Percentiles rank a stretch among this genome's conserved stretches.
Conservation (phyloP, 176 grass and related monocot species). For the Areca catechu region DNA sequence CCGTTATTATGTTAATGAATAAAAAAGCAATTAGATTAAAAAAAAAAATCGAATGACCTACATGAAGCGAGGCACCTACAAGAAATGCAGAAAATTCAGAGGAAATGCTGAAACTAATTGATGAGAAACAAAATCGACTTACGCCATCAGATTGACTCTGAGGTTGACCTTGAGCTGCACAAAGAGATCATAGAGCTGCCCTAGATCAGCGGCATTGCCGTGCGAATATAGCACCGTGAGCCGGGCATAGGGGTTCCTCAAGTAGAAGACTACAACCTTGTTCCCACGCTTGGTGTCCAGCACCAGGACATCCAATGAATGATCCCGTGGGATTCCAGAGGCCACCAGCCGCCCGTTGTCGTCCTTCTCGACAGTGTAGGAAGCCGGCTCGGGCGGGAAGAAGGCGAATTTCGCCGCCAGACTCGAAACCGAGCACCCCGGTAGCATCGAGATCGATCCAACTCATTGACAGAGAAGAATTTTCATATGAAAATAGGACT, state of each 20-base stretch:
- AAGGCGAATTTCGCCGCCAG: conserved; percentile 98
- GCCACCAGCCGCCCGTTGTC: conserved; percentile 68
- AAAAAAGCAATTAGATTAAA: no score
- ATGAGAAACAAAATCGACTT: conserved; percentile 36
- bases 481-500: conserved; percentile 33
- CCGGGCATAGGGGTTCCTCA: conserved; percentile 67
- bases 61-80: no score
- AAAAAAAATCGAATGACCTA: no score
- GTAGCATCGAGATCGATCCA: conserved; percentile 51
- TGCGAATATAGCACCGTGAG: conserved; percentile 96
- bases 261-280: conserved; percentile 93
- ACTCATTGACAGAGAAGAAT: conserved; percentile 64
- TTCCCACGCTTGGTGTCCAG: conserved; percentile 63
- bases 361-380: conserved; percentile 80
- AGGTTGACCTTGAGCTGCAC: conserved; percentile 99
- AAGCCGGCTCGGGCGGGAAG: conserved; percentile 93
- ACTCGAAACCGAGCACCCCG: conserved; percentile 95
- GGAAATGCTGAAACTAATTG: no score
- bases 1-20: no score
- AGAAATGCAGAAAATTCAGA: no score
- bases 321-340: conserved; percentile 73
- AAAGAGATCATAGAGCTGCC: conserved; percentile 96
- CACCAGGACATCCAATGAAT: conserved; percentile 64
- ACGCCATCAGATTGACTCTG: conserved; percentile 98
- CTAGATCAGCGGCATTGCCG: conserved; percentile 97